Percentiles rank a stretch among this genome's conserved stretches.
Conservation (phyloP, 1,139 yeast species). For the Protomyces inouyei region DNA sequence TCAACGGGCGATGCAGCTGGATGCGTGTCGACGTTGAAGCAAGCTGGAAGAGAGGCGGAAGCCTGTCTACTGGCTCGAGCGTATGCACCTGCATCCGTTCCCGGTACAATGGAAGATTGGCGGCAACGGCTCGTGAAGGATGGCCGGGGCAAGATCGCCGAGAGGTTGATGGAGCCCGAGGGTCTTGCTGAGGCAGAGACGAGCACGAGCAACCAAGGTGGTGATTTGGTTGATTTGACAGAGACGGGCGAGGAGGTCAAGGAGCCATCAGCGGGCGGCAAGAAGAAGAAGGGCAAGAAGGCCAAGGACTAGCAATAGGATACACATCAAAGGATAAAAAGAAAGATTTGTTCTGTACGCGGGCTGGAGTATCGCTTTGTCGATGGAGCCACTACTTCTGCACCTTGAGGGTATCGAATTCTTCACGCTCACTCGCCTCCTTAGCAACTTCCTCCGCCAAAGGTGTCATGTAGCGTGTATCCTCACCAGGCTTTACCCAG, state of each 20-base stretch:
- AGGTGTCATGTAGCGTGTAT: conserved; percentile 77
- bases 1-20: conserved; percentile 62
- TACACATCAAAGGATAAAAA: not conserved
- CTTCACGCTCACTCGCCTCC: conserved; percentile 28
- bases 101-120: not conserved
- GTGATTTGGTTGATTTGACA: not conserved
- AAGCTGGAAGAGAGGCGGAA: conserved; percentile 71
- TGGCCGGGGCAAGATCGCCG: conserved; percentile 5
- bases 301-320: not conserved
- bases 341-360: not conserved
- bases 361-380: no score
- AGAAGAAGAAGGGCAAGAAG: not conserved
- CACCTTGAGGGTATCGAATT: conserved; percentile 28
- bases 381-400: not conserved
- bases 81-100: conserved; percentile 43
- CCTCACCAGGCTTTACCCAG: conserved; percentile 76
- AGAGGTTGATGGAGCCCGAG: not conserved
- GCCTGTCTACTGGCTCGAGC: conserved; percentile 78
- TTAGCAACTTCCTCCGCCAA: conserved; percentile 23
- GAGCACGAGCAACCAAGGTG: not conserved
- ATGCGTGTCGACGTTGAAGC: conserved; percentile 62
- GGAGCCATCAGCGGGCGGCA: not conserved
- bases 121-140: not conserved
- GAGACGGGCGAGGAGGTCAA: not conserved
- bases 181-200: not conserved